Base-by-base conservation (phyloP, 257 asterid genomes). In the Nicotiana tabacum region DNA sequence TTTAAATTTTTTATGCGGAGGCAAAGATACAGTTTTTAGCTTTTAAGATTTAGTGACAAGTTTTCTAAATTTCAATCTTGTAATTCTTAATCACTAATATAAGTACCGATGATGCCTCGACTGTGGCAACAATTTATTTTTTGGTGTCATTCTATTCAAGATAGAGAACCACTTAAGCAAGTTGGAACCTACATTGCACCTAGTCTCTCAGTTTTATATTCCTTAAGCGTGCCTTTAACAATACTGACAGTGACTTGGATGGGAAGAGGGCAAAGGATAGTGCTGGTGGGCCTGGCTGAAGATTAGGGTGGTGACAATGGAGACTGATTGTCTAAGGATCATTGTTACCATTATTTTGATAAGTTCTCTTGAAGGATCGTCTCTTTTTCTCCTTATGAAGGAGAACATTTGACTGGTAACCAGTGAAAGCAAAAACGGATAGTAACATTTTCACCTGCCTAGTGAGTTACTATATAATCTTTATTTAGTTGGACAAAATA, bases 221-320 rank as follows among this genome's bases (percentile, higher is more conserved):
- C 77, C 77, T 35, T 51, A 70, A 70, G 78, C n/a, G 46, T 70
- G 58, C 78, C 78, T 17, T 21, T 74, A 74, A 13, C 62, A 74
- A 74, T 46, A 74, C 39, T 7, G 39, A 72, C 48, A 57, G 24
- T 74, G 37, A 24, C 62, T 74, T 74, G 61, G 61, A 46, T 48
- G 60, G 62, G 15, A 48, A 48, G 62, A 55, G 64, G 79, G 79
- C 21, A 13, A 21, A 70, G 39, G 79, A 39, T 46, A 12, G 51
- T 43, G 62, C 60, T 72, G 57, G 30, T n/a, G 79, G 79, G 39
- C 10, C 15, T 12, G 62, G 62, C 39, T 17, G 15, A 72, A 72
- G 39, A 13, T 48, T 46, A 58, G 61, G 39, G 58, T 46, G 79
- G 61, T 18, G 15, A 72, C 4, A 35, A 72, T 72, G 35, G 35